A percentile compares a stretch with the other conserved stretches of the same genome.
These are phyloP conservation scores for Triticum turgidum DNA, from an alignment of 176 grass and related monocot genomes.

Conservation along the genomic window DNA sequence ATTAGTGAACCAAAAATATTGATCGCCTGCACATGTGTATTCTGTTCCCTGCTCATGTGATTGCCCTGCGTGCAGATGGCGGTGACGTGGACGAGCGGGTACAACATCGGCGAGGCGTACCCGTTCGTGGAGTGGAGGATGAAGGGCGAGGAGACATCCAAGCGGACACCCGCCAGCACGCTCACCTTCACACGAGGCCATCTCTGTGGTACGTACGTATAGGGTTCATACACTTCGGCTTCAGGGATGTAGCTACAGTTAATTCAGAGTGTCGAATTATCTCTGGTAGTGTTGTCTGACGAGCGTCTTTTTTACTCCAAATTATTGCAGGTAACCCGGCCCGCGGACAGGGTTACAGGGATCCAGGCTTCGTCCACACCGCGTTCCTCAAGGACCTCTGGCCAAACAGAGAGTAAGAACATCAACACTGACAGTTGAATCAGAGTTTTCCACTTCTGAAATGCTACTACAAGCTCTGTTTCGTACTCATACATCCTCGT, in stretches of 20 bases:
- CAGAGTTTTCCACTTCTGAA: too few relatives aligned
- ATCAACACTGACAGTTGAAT: neutral
- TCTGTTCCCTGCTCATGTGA: neutral
- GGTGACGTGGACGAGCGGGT: conserved; percentile 84
- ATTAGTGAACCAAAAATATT: neutral
- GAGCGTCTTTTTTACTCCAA: neutral
- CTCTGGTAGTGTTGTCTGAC: neutral
- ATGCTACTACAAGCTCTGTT: too few relatives aligned
- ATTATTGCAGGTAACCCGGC: conserved; percentile 51
- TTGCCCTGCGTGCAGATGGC: conserved; percentile 50
- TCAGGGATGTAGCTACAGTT: neutral
- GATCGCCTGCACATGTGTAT: neutral
- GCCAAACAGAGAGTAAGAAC: conserved; percentile 72
- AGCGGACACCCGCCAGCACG: conserved; percentile 60
- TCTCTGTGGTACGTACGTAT: conserved; percentile 57
- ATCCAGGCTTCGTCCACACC: conserved; percentile 86
- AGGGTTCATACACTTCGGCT: neutral
- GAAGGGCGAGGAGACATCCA: conserved; percentile 35
- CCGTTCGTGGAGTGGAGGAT: conserved; percentile 84
- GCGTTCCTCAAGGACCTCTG: conserved; percentile 78
- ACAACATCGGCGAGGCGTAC: conserved; percentile 59
- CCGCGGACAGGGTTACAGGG: conserved; percentile 70
- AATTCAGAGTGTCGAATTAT: neutral
- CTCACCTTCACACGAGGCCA: conserved; percentile 53
- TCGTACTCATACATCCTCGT: too few relatives aligned